These are phyloP conservation scores for Tuber calosporum DNA, from an alignment of 495 filamentous ascomycete species.

Conservation along the genomic window DNA sequence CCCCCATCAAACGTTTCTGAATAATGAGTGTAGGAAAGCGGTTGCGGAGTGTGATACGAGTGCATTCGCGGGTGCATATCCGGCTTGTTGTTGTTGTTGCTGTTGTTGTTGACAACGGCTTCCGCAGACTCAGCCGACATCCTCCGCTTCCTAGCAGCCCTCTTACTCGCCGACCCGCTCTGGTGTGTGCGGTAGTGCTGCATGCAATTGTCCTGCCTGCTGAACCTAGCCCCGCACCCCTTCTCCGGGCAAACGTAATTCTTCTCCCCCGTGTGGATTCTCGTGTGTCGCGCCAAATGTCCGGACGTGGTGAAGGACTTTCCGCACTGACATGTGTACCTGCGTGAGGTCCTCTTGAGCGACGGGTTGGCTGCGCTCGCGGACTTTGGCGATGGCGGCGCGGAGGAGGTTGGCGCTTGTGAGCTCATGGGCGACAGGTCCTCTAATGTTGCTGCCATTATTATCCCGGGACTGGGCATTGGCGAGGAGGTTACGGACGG, in stretches of 20 bases:
- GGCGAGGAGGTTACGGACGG: slow-evolving; percentile 25
- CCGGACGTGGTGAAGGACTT: slow-evolving; percentile 93
- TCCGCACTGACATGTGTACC: slow-evolving; percentile 60
- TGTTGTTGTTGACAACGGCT: slow-evolving; percentile 13
- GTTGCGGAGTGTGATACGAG: slow-evolving; percentile 30
- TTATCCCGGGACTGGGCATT: slow-evolving; percentile 14
- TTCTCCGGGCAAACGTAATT: slow-evolving; percentile 72
- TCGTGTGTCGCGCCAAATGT: slow-evolving; percentile 90
- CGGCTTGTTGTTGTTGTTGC: too few relatives aligned
- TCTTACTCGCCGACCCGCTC: slow-evolving; percentile 43
- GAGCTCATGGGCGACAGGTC: slow-evolving; percentile 24
- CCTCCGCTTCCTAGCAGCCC: slow-evolving; percentile 38
- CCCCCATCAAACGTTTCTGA: slow-evolving; percentile 35
- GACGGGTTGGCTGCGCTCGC: slow-evolving; percentile 29
- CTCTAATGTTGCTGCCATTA: slow-evolving; percentile 7
- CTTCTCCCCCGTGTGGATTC: slow-evolving; percentile 95
- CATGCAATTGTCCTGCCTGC: slow-evolving; percentile 97
- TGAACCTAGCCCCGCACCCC: slow-evolving; percentile 84
- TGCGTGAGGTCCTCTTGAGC: slow-evolving; percentile 59
- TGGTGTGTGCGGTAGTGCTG: slow-evolving; percentile 88
- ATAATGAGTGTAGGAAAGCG: slow-evolving; percentile 30
- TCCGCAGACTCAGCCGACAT: slow-evolving; percentile 30
- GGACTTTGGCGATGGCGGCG: slow-evolving; percentile 39
- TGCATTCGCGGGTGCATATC: slow-evolving; percentile 34
- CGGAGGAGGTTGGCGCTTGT: slow-evolving; percentile 30